Base-by-base conservation (phyloP, 768 basidiomycete species). In the Austroboletus festivus region DNA sequence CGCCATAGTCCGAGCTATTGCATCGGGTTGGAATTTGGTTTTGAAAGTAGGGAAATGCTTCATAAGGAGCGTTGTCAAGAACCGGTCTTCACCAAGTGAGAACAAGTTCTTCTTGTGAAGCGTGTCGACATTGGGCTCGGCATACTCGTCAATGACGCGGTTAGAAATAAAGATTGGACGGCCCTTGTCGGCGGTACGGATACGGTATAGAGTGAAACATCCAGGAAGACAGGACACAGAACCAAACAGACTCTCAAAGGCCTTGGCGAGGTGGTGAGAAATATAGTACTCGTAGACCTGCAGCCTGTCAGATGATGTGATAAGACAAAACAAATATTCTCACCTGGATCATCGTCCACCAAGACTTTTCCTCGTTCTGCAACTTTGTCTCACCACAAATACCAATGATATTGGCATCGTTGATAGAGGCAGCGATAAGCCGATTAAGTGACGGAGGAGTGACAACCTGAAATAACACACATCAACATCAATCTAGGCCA, bases 281-380 rank as follows among this genome's bases (percentile, higher is more conserved):
- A 83, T 79, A 64, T 81, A 85, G 65, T 84, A 85, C 58, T 83
- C 80, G 70, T 83, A 82, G 18, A 85, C 81, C 77, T 81, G 50
- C 16, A 44, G 37, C 1, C 12, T 38, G 33, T 56, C 38, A 58
- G 53, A 44, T 21, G 16, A 19, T 31, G 23, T 26, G 23, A 33
- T 34, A 20, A 20, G 16, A 24, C 2, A 12, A 10, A 46, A 10
- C 33, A 5, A 13, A 33, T 20, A 20, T 2, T 23, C 69, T 50
- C 28, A 77, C 80, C 71, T 86, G 85, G 50, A 85, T 85, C 83
- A 86, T 86, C 10, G 86, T 87, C 73, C 86, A 87, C 75, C 85
- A 82, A 21, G 83, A 85, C 23, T 75, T 71, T 39, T 82, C 79
- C 57, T 83, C 82, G 58, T 85, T 85, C 53, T 81, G 79, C 31